phyloP scores from a whole-genome alignment of 2,329 filamentous ascomycete genomes.

The Alternaria longipes region DNA sequence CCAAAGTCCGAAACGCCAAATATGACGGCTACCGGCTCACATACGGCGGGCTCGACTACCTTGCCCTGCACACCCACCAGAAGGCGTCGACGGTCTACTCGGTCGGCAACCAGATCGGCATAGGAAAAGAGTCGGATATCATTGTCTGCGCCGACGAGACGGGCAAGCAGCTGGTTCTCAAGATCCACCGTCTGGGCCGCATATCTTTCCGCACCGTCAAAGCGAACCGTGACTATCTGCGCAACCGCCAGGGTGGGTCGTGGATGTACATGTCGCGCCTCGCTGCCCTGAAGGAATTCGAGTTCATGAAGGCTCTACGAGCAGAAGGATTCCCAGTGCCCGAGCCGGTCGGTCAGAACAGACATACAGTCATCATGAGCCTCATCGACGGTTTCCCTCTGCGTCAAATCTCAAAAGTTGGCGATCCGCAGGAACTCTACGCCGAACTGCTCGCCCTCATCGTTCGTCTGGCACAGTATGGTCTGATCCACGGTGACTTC shows the following conservation, averaged over 20 bases:
- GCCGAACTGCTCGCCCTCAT: conserved; percentile 90
- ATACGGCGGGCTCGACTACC: conserved; percentile 96
- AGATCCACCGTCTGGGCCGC: conserved; percentile 93
- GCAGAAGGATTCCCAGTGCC: conserved; percentile 91
- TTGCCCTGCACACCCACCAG: conserved; percentile 91
- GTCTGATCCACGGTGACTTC: conserved; percentile 96
- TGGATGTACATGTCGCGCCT: conserved; percentile 99
- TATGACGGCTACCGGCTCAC: conserved; percentile 98
- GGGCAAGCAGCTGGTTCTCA: conserved; percentile 82
- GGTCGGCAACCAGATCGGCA: conserved; percentile 91
- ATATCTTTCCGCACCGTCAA: conserved; percentile 98
- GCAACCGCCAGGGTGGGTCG: conserved; percentile 78
- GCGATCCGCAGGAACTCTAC: conserved; percentile 86
- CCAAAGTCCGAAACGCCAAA: conserved; percentile 91
- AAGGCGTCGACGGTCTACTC: conserved; percentile 84
- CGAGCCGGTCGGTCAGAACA: conserved; percentile 84
- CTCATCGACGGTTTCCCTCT: conserved; percentile 92
- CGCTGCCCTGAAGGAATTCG: conserved; percentile 91
- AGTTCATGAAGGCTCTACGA: conserved; percentile 88
- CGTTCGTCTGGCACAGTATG: conserved; percentile 81
- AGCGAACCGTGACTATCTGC: conserved; percentile 93
- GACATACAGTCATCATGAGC: conserved; percentile 96
- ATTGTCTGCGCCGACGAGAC: conserved; percentile 86
- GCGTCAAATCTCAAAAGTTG: conserved; percentile 84
- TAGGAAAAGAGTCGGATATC: conserved; percentile 98